Percentiles rank a stretch among this genome's conserved stretches.
These are phyloP conservation scores for Pseudozyma sp. DNA, from an alignment of 1,284 basidiomycete genomes.

Conservation along the genomic window DNA sequence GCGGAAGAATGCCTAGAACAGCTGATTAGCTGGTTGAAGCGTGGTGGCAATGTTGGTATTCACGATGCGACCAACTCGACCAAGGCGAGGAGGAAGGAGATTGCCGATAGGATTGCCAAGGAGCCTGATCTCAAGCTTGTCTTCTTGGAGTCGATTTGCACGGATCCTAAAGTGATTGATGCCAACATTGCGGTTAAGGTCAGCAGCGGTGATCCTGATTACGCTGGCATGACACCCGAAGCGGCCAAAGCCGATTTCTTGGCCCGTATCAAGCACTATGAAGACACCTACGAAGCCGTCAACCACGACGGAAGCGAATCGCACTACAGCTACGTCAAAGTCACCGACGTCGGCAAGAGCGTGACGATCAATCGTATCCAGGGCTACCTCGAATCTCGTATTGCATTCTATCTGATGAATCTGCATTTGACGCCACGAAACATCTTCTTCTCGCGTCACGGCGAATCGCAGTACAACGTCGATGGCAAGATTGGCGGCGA, in stretches of 20 bases:
- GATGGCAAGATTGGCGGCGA: slow-evolving; percentile 98
- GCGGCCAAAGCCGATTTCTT: slow-evolving; percentile 89
- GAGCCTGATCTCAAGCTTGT: slow-evolving; percentile 91
- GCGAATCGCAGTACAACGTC: slow-evolving; percentile 96
- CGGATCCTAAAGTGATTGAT: slow-evolving; percentile 92
- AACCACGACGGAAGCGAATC: slow-evolving; percentile 76
- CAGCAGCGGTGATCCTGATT: slow-evolving; percentile 95
- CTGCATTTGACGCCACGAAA: slow-evolving; percentile 94
- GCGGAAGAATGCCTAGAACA: slow-evolving; percentile 94
- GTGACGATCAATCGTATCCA: slow-evolving; percentile 67
- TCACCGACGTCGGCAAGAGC: slow-evolving; percentile 68
- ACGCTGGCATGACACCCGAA: slow-evolving; percentile 86
- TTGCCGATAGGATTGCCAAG: slow-evolving; percentile 81
- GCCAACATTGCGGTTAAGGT: slow-evolving; percentile 97
- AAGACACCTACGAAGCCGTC: slow-evolving; percentile 94
- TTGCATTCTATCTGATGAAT: slow-evolving; percentile 99
- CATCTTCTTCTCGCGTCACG: slow-evolving; percentile 96
- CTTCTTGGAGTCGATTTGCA: slow-evolving; percentile 94
- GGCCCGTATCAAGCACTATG: slow-evolving; percentile 90
- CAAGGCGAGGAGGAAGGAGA: slow-evolving; percentile 79
- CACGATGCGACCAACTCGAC: slow-evolving; percentile 98
- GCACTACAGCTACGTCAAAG: slow-evolving; percentile 71
- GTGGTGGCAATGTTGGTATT: slow-evolving; percentile 95
- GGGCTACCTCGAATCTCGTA: slow-evolving; percentile 93
- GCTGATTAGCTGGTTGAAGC: slow-evolving; percentile 91